A percentile compares a stretch with the other conserved stretches of the same genome.
Conservation (phyloP, 768 basidiomycete genomes). For the Mycena amicta region DNA sequence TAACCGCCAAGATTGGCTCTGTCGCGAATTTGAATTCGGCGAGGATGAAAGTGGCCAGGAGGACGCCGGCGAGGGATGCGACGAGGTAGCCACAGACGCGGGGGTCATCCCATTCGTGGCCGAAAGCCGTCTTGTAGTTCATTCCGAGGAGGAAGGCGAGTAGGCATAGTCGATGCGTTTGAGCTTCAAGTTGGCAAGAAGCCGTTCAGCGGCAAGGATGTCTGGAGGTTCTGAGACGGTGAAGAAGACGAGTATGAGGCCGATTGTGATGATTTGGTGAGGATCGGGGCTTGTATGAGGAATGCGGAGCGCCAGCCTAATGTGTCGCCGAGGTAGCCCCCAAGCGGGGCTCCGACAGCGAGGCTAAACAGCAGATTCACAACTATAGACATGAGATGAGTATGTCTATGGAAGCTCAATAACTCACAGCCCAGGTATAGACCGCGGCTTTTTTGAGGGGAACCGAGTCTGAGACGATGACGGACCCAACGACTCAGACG, state of each 20-base stretch:
- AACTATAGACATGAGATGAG: no score
- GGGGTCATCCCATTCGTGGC: slow-evolving; percentile 43
- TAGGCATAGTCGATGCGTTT: slow-evolving; percentile 60
- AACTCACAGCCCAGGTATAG: slow-evolving; percentile 56
- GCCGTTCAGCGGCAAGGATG: slow-evolving; percentile 7
- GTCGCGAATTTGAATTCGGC: slow-evolving; percentile 59
- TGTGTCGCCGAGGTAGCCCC: slow-evolving; percentile 59
- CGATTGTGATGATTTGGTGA: no score
- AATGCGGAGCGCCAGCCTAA: slow-evolving; percentile 71
- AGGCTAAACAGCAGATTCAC: slow-evolving; percentile 52
- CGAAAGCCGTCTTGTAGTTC: slow-evolving; percentile 13
- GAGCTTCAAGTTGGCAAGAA: slow-evolving; percentile 38
- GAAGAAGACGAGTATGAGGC: slow-evolving; percentile 15
- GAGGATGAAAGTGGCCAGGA: slow-evolving; percentile 45
- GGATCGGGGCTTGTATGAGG: slow-evolving; percentile 48
- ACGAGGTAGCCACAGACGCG: slow-evolving; percentile 53
- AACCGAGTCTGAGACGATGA: slow-evolving; percentile 65
- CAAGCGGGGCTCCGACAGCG: slow-evolving; percentile 57
- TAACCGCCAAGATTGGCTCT: slow-evolving; percentile 71
- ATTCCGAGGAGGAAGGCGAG: slow-evolving; percentile 38
- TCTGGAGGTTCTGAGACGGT: slow-evolving; percentile 17
- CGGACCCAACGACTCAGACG: slow-evolving; percentile 55
- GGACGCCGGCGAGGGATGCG: slow-evolving; percentile 2
- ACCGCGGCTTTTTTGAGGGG: slow-evolving; percentile 65
- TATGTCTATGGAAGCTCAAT: no score